Evolutionary conservation across 2,329 filamentous ascomycete genomes (phyloP).

Genomic region (Blastomyces parvus): DNA sequence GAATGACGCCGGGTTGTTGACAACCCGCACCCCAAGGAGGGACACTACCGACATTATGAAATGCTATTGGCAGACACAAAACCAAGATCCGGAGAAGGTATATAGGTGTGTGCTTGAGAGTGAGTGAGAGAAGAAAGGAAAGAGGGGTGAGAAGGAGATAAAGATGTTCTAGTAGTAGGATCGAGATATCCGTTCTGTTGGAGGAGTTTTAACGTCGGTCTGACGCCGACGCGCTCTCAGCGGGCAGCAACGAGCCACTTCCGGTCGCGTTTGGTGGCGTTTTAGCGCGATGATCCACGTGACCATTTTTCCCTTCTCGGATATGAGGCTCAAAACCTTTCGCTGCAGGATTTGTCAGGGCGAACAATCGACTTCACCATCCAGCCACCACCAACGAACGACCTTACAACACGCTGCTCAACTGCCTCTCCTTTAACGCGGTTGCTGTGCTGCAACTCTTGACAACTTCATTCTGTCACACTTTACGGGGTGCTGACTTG

Average conservation of each 20-base stretch:
- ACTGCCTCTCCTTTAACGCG: background rate
- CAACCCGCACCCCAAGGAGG: constrained; percentile 85
- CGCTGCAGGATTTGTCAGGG: background rate
- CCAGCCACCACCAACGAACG: background rate
- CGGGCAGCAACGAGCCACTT: background rate
- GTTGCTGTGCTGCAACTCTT: background rate
- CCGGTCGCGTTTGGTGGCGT: background rate
- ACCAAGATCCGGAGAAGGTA: background rate
- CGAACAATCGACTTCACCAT: too few species aligned
- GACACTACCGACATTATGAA: constrained; percentile 86
- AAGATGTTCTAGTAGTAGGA: background rate
- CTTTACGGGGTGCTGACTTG: background rate
- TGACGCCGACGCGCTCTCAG: background rate
- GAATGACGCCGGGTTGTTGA: constrained; percentile 96
- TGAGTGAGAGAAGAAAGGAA: background rate
- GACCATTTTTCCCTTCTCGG: background rate
- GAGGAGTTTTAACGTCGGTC: background rate
- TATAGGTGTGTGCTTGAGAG: background rate
- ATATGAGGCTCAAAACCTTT: background rate
- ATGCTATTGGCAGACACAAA: constrained; percentile 4
- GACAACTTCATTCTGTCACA: background rate
- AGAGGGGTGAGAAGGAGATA: background rate
- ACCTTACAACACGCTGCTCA: background rate
- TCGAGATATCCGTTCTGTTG: too few species aligned
- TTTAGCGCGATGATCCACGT: background rate